Evolutionary conservation across 75 land plant genomes (phyloP).

Genomic region (Cryptomeria japonica): DNA sequence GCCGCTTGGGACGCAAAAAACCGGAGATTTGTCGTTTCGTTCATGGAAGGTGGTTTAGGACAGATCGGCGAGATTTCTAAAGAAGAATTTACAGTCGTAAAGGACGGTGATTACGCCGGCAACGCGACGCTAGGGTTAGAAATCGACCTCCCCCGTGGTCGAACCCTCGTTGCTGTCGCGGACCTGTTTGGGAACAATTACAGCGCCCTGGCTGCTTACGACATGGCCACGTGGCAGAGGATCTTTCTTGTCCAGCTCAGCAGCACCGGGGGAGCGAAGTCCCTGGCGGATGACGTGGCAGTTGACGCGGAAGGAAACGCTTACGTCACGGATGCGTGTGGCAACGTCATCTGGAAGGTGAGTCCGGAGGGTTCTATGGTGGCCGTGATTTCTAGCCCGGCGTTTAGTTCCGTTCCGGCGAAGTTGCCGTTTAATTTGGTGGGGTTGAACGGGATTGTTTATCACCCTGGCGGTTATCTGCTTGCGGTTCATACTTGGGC

Average conservation of each 20-base stretch:
- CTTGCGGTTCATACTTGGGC: constrained; percentile 46
- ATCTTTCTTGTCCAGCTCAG: constrained; percentile 56
- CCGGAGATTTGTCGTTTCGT: constrained; percentile 60
- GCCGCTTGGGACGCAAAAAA: constrained; percentile 55
- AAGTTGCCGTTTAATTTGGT: constrained; percentile 42
- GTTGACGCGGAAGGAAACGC: constrained; percentile 62
- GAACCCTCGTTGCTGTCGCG: constrained; percentile 49
- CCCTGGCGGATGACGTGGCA: constrained; percentile 70
- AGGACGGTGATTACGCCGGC: constrained; percentile 40
- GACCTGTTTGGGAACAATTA: constrained; percentile 34
- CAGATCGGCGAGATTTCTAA: background rate
- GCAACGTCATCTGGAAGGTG: constrained; percentile 68
- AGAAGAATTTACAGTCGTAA: constrained; percentile 35
- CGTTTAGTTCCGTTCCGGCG: constrained; percentile 22
- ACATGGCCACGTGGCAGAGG: constrained; percentile 51
- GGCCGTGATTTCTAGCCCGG: constrained; percentile 25
- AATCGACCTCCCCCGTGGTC: constrained; percentile 50
- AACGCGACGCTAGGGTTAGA: constrained; percentile 58
- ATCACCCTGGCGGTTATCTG: constrained; percentile 68
- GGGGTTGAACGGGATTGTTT: constrained; percentile 67
- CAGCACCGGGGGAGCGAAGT: constrained; percentile 40
- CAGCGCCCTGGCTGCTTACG: constrained; percentile 63
- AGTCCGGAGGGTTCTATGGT: constrained; percentile 36
- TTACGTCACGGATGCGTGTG: constrained; percentile 59
- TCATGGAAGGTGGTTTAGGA: constrained; percentile 44